Evolutionary conservation across 306 rosid genomes (phyloP), one percentile per base, ranked within the genome.

Genomic region (Prunus mume): DNA sequence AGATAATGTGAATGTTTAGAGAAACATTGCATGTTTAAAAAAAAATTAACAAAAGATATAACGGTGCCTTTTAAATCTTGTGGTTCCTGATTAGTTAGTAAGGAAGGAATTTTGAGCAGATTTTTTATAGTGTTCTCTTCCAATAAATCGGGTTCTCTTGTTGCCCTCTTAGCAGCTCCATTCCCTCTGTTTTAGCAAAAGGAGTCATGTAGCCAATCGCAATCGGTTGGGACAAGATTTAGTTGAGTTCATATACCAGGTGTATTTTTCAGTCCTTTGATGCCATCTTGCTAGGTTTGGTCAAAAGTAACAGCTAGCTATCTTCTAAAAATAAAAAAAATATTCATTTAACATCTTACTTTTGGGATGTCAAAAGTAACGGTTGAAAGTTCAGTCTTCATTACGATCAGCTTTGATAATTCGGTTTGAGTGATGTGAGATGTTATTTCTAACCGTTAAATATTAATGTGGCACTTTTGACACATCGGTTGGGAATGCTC

Each of bases 391-490:
- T 32, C 38, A 32, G 6, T 1, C 38, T 32, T 32, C 1, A 32
- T 32, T 32, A 1, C 1, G 1, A 32, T 32, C 7, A 32, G 0
- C 0, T 32, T 32, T 32, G 38, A 5, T 5, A 32, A 32, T 32
- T 32, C 6, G 0, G 1, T 32, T 32, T 7, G 38, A 32, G 38
- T 32, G 7, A 5, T 32, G 0, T 5, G 1, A 32, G 6, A 32
- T 32, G 0, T 5, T 5, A 32, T 32, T 32, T 32, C 7, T 32
- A 32, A 0, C 0, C 1, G 0, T 5, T 32, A 32, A 5, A 1
- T 32, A 1, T 32, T 0, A 5, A 32, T 5, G 0, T 5, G 7
- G 0, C 7, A 32, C 1, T 32, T 32, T 32, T 32, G 7, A 1
- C 38, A 32, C 38, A 32, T 32, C 1, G 1, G 1, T 32, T 32